A percentile compares a stretch with the other conserved stretches of the same genome.
phyloP scores from a whole-genome alignment of 371 early-diverging fungal genomes.

The Actinomucor elegans region DNA sequence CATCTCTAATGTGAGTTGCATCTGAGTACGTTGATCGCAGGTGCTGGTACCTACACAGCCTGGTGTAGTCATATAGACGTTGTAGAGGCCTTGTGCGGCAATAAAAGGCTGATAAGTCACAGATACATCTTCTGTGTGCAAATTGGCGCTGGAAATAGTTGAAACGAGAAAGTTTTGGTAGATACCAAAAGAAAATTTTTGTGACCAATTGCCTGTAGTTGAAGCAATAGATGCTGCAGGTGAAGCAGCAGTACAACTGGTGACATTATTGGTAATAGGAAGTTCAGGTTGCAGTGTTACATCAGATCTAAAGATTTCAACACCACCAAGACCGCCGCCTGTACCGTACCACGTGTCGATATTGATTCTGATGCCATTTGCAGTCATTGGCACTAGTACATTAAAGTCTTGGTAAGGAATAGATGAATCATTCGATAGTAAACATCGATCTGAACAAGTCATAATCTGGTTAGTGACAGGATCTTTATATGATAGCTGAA shows the following conservation, averaged over 20 bases:
- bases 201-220: conserved; percentile 35
- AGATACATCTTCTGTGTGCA: conserved; percentile 35
- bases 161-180: conserved; percentile 42
- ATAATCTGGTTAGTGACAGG: conserved; percentile 43
- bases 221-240: conserved; percentile 14
- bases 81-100: conserved; percentile 61
- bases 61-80: conserved; percentile 65
- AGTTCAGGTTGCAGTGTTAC: conserved; percentile 46
- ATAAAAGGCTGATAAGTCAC: conserved; percentile 61
- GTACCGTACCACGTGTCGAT: conserved; percentile 71
- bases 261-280: conserved; percentile 14
- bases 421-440: conserved; percentile 46
- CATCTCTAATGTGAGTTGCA: conserved; percentile 43
- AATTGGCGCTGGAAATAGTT: conserved; percentile 33
- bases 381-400: conserved; percentile 32
- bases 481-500: conserved; percentile 63
- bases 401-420: conserved; percentile 65
- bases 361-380: conserved; percentile 60
- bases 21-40: conserved; percentile 53
- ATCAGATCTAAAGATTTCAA: conserved; percentile 69
- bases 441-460: conserved; percentile 63
- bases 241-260: background rate
- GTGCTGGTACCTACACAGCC: conserved; percentile 64
- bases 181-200: conserved; percentile 34
- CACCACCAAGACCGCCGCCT: conserved; percentile 72